Evolutionary conservation across 495 filamentous ascomycete genomes (phyloP), one percentile per base, ranked within the genome.

Genomic region (Podospora appendiculata): DNA sequence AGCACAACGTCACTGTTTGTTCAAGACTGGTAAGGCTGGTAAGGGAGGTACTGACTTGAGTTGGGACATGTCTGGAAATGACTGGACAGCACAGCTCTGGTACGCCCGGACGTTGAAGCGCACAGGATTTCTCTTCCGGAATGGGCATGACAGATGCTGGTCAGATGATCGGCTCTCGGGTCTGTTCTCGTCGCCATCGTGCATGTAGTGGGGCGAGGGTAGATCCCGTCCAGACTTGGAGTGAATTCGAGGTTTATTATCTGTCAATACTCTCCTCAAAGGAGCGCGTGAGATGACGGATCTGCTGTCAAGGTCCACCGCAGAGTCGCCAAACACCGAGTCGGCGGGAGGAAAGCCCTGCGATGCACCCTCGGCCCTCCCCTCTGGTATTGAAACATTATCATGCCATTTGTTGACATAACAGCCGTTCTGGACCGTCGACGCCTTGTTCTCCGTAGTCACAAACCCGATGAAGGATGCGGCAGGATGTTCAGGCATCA

Each of bases 401-500:
- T n/a, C n/a, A n/a, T n/a, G n/a, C n/a, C n/a, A n/a, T n/a, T n/a
- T n/a, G n/a, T 17, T 45, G 41, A 8, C n/a, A 4, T n/a, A 8
- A 16, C 12, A 41, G 6, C n/a, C 11, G 7, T 10, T 25, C 5
- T 5, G 25, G 5, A 25, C 5, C 5, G 25, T 25, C 25, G 43
- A 41, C 0, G 18, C 34, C 8, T 49, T 11, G 12, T 48, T 47
- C 19, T 48, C 54, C 0, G 45, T 53, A 8, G 49, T 57, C 4
- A 48, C 45, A 47, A 52, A 57, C 0, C 49, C 54, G 32, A 67
- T 59, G 18, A 51, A 54, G 19, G 55, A 52, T 9, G 58, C 53
- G 13, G 59, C 57, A 9, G 61, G 63, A 43, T 63, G 52, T 11
- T 61, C 58, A 41, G 58, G 60, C 6, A 62, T 55, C 7, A 59